Conservation (phyloP, 139 green algal genomes). For the Chlamydomonas incerta region DNA sequence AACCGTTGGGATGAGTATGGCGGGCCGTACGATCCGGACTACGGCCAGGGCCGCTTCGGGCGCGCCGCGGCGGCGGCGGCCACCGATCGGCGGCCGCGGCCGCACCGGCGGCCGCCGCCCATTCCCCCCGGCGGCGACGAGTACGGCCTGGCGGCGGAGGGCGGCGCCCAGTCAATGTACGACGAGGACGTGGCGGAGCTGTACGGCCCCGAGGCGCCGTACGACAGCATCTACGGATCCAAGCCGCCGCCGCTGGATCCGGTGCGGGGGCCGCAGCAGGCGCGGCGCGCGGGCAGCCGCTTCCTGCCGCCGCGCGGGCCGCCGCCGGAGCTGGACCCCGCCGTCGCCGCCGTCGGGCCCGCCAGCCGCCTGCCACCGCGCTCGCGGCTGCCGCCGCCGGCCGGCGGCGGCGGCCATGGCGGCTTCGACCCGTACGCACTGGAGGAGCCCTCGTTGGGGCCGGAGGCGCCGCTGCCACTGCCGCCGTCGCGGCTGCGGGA, state of each 20-base stretch:
- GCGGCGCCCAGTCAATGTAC: not conserved
- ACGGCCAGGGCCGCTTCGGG: conserved; percentile 16
- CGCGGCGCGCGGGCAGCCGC: not conserved
- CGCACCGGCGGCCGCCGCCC: not conserved
- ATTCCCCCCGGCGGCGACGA: not conserved
- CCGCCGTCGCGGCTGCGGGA: not conserved
- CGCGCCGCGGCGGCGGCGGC: not conserved
- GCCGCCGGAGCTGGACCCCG: not conserved
- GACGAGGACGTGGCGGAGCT: not conserved
- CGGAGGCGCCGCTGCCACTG: not conserved
- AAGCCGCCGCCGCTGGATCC: not conserved
- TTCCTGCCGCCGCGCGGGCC: not conserved
- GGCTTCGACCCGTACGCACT: not conserved
- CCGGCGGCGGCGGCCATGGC: not conserved
- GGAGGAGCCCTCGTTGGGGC: not conserved
- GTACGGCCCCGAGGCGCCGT: not conserved
- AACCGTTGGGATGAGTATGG: not conserved
- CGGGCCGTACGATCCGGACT: conserved; percentile 12
- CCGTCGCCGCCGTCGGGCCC: not conserved
- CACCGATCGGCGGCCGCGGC: not conserved
- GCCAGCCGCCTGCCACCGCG: not conserved
- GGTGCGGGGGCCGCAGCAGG: not conserved
- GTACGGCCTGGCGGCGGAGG: not conserved
- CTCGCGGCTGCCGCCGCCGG: not conserved
- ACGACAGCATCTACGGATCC: not conserved